These are phyloP conservation scores for Neospermospora avenae DNA, from an alignment of 2,329 filamentous ascomycete genomes.

Conservation along the genomic window DNA sequence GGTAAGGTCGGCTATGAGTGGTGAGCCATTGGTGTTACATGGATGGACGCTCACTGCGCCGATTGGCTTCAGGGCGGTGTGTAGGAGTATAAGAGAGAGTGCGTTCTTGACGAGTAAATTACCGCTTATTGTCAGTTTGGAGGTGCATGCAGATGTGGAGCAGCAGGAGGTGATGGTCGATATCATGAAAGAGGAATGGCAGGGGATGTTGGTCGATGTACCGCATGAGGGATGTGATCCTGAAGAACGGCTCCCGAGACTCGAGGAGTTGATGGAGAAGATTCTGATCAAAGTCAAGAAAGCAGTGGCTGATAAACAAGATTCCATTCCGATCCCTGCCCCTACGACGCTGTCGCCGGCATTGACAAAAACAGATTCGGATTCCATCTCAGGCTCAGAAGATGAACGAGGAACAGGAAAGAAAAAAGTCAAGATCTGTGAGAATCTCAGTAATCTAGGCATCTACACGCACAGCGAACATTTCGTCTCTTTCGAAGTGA, in stretches of 20 bases:
- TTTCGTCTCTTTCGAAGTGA: slow-evolving; percentile 69
- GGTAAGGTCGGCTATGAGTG: slow-evolving; percentile 27
- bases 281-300: slow-evolving; percentile 83
- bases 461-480: slow-evolving; percentile 85
- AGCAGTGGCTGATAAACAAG: slow-evolving; percentile 25
- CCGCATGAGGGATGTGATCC: slow-evolving; percentile 44
- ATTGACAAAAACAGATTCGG: slow-evolving; percentile 20
- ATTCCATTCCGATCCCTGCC: slow-evolving; percentile 11
- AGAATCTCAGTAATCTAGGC: slow-evolving; percentile 69
- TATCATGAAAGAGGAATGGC: slow-evolving; percentile 91
- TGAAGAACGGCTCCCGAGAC: slow-evolving; percentile 58
- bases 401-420: slow-evolving; percentile 31
- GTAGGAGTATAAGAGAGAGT: slow-evolving; percentile 71
- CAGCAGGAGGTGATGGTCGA: slow-evolving; percentile 92
- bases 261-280: slow-evolving; percentile 70
- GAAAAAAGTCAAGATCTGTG: slow-evolving; percentile 56
- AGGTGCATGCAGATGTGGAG: slow-evolving; percentile 77
- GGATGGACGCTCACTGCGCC: slow-evolving; percentile 83
- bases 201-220: slow-evolving; percentile 64
- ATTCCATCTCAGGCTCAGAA: slow-evolving; percentile 33
- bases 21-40: slow-evolving; percentile 80
- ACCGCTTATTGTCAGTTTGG: slow-evolving; percentile 86
- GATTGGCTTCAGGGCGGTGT: slow-evolving; percentile 86
- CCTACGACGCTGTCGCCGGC: slow-evolving; percentile 22
- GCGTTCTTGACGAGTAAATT: slow-evolving; percentile 74